A percentile compares a stretch with the other conserved stretches of the same genome.
These are phyloP conservation scores for Cryphonectria japonica DNA, from an alignment of 2,329 filamentous ascomycete genomes.

Conservation along the genomic window DNA sequence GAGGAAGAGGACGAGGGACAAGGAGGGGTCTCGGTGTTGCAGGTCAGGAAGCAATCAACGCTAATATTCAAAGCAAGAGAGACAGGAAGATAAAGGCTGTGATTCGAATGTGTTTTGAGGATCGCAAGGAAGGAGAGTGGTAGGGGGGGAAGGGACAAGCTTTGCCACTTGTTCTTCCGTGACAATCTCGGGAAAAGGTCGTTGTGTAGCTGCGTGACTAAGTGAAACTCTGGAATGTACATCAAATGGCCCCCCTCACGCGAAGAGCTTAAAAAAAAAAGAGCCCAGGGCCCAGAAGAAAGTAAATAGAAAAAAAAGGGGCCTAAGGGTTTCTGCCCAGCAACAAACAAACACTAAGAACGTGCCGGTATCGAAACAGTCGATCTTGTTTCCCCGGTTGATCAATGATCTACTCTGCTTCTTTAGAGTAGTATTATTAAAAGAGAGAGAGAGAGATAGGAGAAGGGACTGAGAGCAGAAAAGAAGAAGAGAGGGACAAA, in stretches of 20 bases:
- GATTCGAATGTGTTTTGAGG: background rate
- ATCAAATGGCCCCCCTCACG: constrained; percentile 20
- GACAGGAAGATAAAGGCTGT: background rate
- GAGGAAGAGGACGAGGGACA: background rate
- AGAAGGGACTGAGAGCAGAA: constrained; percentile 5
- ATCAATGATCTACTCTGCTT: background rate
- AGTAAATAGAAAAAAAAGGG: constrained; percentile 22
- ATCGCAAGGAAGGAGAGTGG: constrained; percentile 8
- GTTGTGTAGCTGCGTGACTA: constrained; percentile 21
- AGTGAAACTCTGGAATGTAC: constrained; percentile 26
- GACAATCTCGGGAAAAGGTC: constrained; percentile 11
- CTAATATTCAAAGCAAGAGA: background rate
- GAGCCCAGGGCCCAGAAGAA: background rate
- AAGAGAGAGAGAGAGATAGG: background rate
- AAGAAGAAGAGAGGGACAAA: background rate
- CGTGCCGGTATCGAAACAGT: background rate
- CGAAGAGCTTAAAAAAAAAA: constrained; percentile 18
- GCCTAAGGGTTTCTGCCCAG: constrained; percentile 19
- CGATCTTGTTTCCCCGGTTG: background rate
- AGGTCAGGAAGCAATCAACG: background rate
- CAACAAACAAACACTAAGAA: background rate
- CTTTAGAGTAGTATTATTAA: background rate
- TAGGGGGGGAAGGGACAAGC: background rate
- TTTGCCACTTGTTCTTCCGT: constrained; percentile 21
- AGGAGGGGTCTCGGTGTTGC: background rate